Conservation (phyloP, 2,329 filamentous ascomycete species). For the Cladorrhinum sp. region DNA sequence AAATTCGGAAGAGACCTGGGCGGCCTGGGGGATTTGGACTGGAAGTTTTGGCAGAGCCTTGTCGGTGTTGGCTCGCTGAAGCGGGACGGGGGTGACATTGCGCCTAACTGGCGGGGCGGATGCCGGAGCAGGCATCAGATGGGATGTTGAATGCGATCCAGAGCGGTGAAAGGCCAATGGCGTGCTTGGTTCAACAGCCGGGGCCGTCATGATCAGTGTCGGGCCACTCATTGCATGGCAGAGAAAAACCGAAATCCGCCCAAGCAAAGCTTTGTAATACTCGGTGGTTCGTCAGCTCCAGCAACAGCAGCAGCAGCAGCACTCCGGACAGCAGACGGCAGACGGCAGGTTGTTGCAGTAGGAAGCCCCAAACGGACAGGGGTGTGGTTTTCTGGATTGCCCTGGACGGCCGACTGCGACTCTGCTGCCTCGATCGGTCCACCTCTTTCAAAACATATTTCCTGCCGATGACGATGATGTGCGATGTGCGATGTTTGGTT, state of each 20-base stretch:
- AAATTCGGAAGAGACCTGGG: constrained; percentile 34
- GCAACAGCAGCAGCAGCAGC: background rate
- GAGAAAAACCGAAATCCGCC: constrained; percentile 9
- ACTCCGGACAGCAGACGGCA: background rate
- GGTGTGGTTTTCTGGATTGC: background rate
- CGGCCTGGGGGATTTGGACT: background rate
- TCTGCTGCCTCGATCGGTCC: constrained; percentile 6
- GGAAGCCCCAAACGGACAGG: background rate
- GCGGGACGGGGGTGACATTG: constrained; percentile 15
- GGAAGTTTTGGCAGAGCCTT: constrained; percentile 39
- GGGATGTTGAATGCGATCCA: constrained; percentile 36
- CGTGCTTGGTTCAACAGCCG: constrained; percentile 39
- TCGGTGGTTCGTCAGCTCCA: constrained; percentile 19
- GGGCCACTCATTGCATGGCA: constrained; percentile 44
- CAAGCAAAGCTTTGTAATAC: constrained; percentile 18
- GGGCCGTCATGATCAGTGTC: constrained; percentile 38
- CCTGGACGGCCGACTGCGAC: constrained; percentile 4
- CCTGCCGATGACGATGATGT: constrained; percentile 1
- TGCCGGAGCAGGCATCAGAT: constrained; percentile 28
- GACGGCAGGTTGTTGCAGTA: background rate
- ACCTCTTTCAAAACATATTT: constrained; percentile 5
- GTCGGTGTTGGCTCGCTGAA: constrained; percentile 26
- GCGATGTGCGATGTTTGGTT: background rate
- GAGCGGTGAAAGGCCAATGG: constrained; percentile 33
- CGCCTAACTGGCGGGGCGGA: constrained; percentile 16